Base-by-base conservation (phyloP, 2,329 filamentous ascomycete species). In the Arthrobotrys pseudoclavata region DNA sequence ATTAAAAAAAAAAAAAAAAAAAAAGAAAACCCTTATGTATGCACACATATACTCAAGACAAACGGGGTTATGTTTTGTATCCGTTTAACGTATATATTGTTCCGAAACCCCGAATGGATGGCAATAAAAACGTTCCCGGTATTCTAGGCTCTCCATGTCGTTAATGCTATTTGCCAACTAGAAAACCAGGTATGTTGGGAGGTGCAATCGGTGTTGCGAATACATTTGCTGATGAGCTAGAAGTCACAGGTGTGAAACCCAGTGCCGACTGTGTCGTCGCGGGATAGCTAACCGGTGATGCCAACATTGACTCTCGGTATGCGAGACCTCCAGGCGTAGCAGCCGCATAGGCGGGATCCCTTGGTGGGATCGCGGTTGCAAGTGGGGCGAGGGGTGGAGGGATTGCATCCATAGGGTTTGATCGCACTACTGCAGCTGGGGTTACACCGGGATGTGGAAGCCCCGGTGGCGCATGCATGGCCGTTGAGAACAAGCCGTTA, bases 401-500 rank as follows among this genome's bases (percentile, higher is more conserved):
- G 50, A 48, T 34, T 6, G 62, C 47, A 18, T 79, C 75, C 20
- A 79, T 37, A 24, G 69, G 62, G 37, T 69, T 69, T 15, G 26
- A 55, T 74, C 75, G 62, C 34, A 69, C 68, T n/a, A 50, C 67
- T 68, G 66, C 37, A n/a, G 75, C 37, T 60, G 63, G 62, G 40
- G 75, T 69, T 34, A 74, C 66, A 63, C 69, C 76, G 12, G 76
- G 76, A 61, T 75, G 76, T 42, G 76, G 66, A 42, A 79, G 76
- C 1, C 76, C 76, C 3, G 76, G 76, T 64, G 76, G 76, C 42
- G 76, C 76, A 68, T 79, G 76, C 60, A 79, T 45, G 26, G 76
- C 70, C 52, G 76, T 75, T 53, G 69, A 70, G 24, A 79, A 79
- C 29, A 71, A 47, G 20, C 68, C 68, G 13, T 60, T 70, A 34